Evolutionary conservation across 805 yeast genomes (phyloP), one percentile per base, ranked within the genome.

Genomic region (Dipodascus albidus): DNA sequence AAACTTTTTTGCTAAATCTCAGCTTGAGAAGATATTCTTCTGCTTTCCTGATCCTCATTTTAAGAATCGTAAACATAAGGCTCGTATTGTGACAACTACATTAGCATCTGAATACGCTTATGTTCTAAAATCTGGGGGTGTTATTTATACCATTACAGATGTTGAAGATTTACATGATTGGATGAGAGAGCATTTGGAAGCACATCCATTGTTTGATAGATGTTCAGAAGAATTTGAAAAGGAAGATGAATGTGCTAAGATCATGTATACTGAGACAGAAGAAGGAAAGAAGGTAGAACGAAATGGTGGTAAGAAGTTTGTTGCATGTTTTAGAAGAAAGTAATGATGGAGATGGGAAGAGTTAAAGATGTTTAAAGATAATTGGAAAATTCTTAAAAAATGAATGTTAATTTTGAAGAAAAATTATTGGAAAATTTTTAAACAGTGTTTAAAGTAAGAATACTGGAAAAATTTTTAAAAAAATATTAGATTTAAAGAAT

Each of bases 1-100:
- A 21, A 93, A 93, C 67, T 93, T 93, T 68, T 93, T 93, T 71
- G 73, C 76, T 54, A 84, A 84, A 67, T 81, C 82, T 3, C 97
- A 89, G 66, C 72, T 90, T 51, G 80, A 83, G 33, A 93, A 91
- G 74, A 87, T 93, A 79, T 93, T 93, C 72, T 93, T 93, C 73
- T 93, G 99, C 68, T 93, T 93, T 78, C 99, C 99, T n/a, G 99
- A 93, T 69, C 99, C 99, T 4, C 99, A 93, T 69, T 93, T 93
- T 75, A 93, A 93, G 67, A 95, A 88, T 69, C 78, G 98, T 65
- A 93, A 93, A 67, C 99, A 93, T 71, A 93, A 93, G 75, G 97
- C 97, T 3, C 78, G 99, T 73, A 93, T 93, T 64, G 80, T 93
- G 59, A 90, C 99, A 53, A 83, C 82, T 59, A 91, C 98, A 1